phyloP scores from a whole-genome alignment of 2,329 filamentous ascomycete species.

The Aspergillus felis region DNA sequence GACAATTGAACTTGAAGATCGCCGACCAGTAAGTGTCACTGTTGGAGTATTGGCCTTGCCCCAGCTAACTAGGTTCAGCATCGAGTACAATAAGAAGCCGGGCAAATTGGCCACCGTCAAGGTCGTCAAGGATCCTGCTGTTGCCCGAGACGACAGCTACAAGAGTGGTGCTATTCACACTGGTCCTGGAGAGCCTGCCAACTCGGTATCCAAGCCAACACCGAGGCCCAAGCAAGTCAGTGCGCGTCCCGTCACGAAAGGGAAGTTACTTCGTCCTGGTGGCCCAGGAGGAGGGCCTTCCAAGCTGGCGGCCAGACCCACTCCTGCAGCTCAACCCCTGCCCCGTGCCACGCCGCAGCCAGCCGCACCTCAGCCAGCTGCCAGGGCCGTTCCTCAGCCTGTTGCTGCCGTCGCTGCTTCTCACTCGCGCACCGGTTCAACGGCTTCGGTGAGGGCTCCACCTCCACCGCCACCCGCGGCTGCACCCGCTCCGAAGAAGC shows the following conservation, averaged over 20 bases:
- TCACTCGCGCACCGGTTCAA: slow-evolving; percentile 47
- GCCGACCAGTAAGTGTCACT: slow-evolving; percentile 54
- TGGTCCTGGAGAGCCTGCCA: slow-evolving; percentile 74
- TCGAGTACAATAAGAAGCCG: slow-evolving; percentile 97
- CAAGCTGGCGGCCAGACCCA: slow-evolving; percentile 53
- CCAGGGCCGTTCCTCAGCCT: slow-evolving; percentile 48
- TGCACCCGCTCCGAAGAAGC: slow-evolving; percentile 59
- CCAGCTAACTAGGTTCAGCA: slow-evolving; percentile 39
- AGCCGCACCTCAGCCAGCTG: slow-evolving; percentile 29
- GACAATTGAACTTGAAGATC: slow-evolving; percentile 77
- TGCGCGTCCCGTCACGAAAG: slow-evolving; percentile 84
- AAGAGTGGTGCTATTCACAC: slow-evolving; percentile 93
- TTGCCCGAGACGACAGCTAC: slow-evolving; percentile 72
- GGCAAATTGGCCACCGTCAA: slow-evolving; percentile 88
- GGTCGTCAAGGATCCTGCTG: slow-evolving; percentile 78
- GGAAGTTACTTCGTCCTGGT: slow-evolving; percentile 86
- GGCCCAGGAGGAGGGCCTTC: slow-evolving; percentile 79
- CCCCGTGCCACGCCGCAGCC: slow-evolving; percentile 30
- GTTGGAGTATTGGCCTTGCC: background rate
- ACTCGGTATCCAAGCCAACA: slow-evolving; percentile 76
- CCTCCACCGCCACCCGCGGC: slow-evolving; percentile 65
- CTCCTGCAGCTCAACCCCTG: slow-evolving; percentile 35
- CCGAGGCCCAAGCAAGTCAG: slow-evolving; percentile 83
- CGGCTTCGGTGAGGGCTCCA: slow-evolving; percentile 61
- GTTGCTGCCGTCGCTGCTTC: slow-evolving; percentile 35